These are phyloP conservation scores for Epichloe typhina DNA, from an alignment of 2,329 filamentous ascomycete genomes.

Conservation along the genomic window DNA sequence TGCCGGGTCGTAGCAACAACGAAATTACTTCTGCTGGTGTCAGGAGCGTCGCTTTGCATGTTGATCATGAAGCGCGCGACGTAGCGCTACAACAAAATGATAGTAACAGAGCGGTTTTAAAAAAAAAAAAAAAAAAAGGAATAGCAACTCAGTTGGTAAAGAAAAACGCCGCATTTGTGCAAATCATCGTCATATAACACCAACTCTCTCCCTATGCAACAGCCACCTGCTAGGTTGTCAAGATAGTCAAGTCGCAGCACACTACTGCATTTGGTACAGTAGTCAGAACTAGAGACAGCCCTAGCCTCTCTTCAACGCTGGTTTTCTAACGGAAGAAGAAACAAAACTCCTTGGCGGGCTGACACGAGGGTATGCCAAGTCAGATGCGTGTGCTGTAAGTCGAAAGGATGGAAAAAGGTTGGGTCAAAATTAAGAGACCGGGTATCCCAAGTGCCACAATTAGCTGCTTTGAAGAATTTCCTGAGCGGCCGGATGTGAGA, in stretches of 20 bases:
- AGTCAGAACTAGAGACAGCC: neutral
- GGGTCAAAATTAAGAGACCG: neutral
- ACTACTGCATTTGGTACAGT: neutral
- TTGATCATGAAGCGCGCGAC: neutral
- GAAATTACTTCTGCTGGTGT: neutral
- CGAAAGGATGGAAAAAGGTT: neutral
- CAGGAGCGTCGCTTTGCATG: neutral
- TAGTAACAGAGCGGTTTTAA: neutral
- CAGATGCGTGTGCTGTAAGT: neutral
- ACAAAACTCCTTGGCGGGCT: neutral
- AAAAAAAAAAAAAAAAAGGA: neutral
- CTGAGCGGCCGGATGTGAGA: neutral
- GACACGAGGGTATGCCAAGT: neutral
- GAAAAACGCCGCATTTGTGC: slow-evolving; percentile 13
- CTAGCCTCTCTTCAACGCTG: neutral
- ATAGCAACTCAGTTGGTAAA: slow-evolving; percentile 1
- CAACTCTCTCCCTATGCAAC: neutral
- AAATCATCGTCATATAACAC: slow-evolving; percentile 2
- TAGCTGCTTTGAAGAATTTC: too few relatives aligned
- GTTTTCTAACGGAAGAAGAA: neutral
- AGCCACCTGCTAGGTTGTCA: neutral
- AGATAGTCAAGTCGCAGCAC: slow-evolving; percentile 8
- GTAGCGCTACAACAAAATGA: neutral
- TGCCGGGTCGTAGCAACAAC: neutral
- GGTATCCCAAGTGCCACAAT: too few relatives aligned